A percentile compares a stretch with the other conserved stretches of the same genome.
Conservation (phyloP, 1,139 yeast species). For the Hemisphaericaspora xylanilytica region DNA sequence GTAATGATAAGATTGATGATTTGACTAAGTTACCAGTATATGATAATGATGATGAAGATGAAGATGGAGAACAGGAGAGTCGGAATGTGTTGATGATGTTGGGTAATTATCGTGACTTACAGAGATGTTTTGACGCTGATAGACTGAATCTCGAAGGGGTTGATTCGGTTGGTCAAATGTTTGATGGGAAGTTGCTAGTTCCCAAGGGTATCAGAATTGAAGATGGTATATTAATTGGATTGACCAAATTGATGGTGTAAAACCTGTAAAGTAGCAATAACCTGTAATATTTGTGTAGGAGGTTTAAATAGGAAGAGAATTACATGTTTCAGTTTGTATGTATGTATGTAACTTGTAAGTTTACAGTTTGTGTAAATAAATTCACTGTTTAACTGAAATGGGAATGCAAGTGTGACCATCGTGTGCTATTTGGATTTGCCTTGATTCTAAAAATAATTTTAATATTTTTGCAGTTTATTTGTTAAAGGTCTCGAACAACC, state of each 20-base stretch:
- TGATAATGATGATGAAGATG: constrained; percentile 10
- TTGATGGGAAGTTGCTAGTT: constrained; percentile 60
- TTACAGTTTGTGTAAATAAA: no score
- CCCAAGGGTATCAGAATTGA: constrained; percentile 63
- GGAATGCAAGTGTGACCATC: no score
- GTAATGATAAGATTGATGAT: constrained; percentile 16
- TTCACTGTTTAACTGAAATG: no score
- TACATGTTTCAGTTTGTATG: no score
- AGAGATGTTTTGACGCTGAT: constrained; percentile 48
- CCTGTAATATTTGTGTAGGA: no score
- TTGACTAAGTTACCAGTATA: constrained; percentile 6
- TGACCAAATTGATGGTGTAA: constrained; percentile 38
- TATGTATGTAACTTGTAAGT: no score
- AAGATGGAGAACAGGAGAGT: constrained; percentile 20
- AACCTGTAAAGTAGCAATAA: no score
- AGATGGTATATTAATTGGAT: constrained; percentile 65
- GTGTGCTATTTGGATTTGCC: no score
- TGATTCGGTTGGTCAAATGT: constrained; percentile 55
- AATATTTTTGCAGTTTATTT: no score
- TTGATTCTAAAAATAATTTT: neutral
- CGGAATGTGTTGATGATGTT: constrained; percentile 49
- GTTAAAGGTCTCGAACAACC: no score
- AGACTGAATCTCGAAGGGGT: constrained; percentile 52
- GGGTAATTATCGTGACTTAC: constrained; percentile 62
- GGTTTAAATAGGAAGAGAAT: no score